phyloP scores from a whole-genome alignment of 371 early-diverging fungal species.

The Apophysomyces sp. region DNA sequence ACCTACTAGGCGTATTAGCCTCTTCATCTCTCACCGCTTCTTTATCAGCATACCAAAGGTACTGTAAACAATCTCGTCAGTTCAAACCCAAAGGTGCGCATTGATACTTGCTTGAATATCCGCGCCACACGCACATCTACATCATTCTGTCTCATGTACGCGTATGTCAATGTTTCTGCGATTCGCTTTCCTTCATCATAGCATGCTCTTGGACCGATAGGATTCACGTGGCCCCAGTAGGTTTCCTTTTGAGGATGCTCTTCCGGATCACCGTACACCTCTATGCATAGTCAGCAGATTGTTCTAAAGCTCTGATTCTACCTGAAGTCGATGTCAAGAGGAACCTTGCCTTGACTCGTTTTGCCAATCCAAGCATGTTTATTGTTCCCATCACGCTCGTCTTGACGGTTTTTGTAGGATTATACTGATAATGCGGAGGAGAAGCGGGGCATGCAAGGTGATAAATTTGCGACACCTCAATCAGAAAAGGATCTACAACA shows the following conservation, averaged over 20 bases:
- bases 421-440: conserved; percentile 89
- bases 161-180: conserved; percentile 84
- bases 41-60: conserved; percentile 19
- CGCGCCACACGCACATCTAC: conserved; percentile 86
- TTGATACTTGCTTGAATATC: conserved; percentile 68
- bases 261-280: conserved; percentile 90
- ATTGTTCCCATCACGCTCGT: conserved; percentile 88
- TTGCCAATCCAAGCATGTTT: conserved; percentile 90
- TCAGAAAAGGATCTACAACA: conserved; percentile 81
- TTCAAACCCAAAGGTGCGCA: background rate
- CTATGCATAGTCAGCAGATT: conserved; percentile 31
- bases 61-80: conserved; percentile 4
- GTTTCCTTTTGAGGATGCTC: conserved; percentile 87
- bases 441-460: conserved; percentile 89
- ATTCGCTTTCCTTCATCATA: conserved; percentile 93
- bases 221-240: conserved; percentile 90
- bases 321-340: conserved; percentile 85
- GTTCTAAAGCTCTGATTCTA: conserved; percentile 17
- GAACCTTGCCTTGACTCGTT: conserved; percentile 80
- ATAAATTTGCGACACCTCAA: conserved; percentile 85
- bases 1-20: conserved; percentile 40
- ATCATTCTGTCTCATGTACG: conserved; percentile 76
- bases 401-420: conserved; percentile 87
- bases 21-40: background rate
- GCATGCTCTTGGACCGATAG: conserved; percentile 83